A percentile compares a stretch with the other conserved stretches of the same genome.
phyloP scores from a whole-genome alignment of 169 alveolate species.

The Amoebophrya sp. region DNA sequence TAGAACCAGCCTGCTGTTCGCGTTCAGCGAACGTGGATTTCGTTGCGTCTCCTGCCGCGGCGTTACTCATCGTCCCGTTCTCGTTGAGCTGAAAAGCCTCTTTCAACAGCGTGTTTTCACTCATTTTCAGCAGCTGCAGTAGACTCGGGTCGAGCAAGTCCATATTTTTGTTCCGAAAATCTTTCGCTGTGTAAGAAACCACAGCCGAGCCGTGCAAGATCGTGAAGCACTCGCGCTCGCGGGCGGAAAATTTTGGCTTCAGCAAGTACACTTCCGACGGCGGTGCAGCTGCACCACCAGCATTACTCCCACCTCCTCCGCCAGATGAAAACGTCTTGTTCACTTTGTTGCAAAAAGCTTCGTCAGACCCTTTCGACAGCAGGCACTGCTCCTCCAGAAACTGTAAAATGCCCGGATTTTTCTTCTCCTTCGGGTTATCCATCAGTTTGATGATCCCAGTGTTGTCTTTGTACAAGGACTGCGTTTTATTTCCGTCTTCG shows the following conservation, averaged over 20 bases:
- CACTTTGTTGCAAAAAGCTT: background rate
- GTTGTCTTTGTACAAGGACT: background rate
- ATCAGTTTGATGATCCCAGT: background rate
- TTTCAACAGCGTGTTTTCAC: background rate
- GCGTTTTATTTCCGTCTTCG: no score
- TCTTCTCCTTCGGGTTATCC: background rate
- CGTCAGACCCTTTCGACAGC: background rate
- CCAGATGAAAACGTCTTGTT: background rate
- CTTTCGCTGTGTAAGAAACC: background rate
- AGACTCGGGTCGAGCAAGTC: background rate
- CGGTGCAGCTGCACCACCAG: no score
- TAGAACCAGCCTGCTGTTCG: no score
- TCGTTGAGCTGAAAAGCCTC: background rate
- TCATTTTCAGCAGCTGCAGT: background rate
- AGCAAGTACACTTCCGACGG: background rate
- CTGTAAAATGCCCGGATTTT: background rate
- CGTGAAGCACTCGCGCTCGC: background rate
- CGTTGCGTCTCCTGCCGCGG: no score
- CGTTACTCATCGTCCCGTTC: background rate
- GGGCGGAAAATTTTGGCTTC: background rate
- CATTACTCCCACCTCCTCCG: no score
- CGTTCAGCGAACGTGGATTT: no score
- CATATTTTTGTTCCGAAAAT: background rate
- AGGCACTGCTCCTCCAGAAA: conserved; percentile 13
- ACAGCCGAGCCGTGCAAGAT: conserved; percentile 2